Conservation (phyloP, 768 basidiomycete genomes). For the Strobilomyces echinocephalus region DNA sequence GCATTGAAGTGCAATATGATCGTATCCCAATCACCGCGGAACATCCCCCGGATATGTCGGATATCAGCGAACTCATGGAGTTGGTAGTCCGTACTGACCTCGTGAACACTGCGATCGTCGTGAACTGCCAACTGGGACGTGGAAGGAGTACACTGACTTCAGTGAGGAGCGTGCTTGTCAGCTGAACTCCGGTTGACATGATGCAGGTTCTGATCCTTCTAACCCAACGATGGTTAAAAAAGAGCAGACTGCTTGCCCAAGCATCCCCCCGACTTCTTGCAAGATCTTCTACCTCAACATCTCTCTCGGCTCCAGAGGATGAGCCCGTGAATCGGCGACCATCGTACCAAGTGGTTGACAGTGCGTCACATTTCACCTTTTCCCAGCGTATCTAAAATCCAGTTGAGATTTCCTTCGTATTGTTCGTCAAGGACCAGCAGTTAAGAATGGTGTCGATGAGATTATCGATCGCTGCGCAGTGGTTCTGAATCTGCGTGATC, state of each 20-base stretch:
- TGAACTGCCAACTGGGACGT: conserved; percentile 93
- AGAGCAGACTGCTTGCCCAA: conserved; percentile 27
- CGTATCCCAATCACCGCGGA: conserved; percentile 95
- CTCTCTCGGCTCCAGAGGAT: conserved; percentile 35
- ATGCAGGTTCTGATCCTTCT: conserved; percentile 72
- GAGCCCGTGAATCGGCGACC: conserved; percentile 39
- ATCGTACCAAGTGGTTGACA: conserved; percentile 88
- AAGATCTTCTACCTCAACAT: conserved; percentile 46
- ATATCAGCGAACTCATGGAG: conserved; percentile 73
- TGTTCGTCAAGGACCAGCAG: conserved; percentile 76
- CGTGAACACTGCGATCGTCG: conserved; percentile 72
- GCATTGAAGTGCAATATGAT: conserved; percentile 68
- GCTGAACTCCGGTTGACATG: background rate
- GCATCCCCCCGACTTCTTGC: conserved; percentile 24
- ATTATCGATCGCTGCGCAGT: conserved; percentile 83
- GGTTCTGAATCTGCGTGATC: conserved; percentile 80
- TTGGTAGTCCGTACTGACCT: conserved; percentile 67
- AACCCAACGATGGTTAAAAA: conserved; percentile 77
- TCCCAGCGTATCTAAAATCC: conserved; percentile 1
- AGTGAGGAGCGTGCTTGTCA: conserved; percentile 36
- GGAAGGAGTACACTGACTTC: conserved; percentile 91
- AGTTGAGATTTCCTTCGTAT: conserved; percentile 73
- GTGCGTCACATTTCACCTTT: conserved; percentile 38
- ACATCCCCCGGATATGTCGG: conserved; percentile 67
- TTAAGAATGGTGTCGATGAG: conserved; percentile 83